A percentile compares a stretch with the other conserved stretches of the same genome.
These are phyloP conservation scores for Penicillium fuscoglaucum DNA, from an alignment of 2,329 filamentous ascomycete genomes.

Conservation along the genomic window DNA sequence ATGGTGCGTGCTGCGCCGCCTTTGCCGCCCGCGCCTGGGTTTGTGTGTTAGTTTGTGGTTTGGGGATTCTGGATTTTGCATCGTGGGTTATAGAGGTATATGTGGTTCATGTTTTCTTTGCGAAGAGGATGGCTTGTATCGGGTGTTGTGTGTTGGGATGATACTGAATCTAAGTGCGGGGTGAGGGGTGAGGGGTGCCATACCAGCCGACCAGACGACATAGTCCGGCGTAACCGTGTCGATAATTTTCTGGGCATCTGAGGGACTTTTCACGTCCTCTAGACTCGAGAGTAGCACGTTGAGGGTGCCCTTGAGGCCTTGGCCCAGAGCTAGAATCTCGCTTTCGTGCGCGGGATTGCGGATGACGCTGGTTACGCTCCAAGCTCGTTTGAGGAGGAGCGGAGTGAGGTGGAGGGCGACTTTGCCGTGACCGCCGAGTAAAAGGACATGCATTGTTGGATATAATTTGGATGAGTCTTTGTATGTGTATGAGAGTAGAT, in stretches of 20 bases:
- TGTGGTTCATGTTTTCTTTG: not conserved
- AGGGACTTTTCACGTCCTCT: slow-evolving; percentile 66
- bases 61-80: not conserved
- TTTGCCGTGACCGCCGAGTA: slow-evolving; percentile 82
- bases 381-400: slow-evolving; percentile 70
- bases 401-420: slow-evolving; percentile 73
- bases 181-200: slow-evolving; percentile 16
- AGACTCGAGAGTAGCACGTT: slow-evolving; percentile 69
- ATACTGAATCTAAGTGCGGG: not conserved
- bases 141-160: not conserved
- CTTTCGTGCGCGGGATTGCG: slow-evolving; percentile 67
- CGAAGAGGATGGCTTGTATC: not conserved
- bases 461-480: not conserved
- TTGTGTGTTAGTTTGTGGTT: not conserved
- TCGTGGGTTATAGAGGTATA: not conserved
- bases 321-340: slow-evolving; percentile 62
- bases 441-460: slow-evolving; percentile 56
- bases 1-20: slow-evolving; percentile 52
- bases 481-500: not conserved
- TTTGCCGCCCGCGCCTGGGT: slow-evolving; percentile 55
- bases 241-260: slow-evolving; percentile 63
- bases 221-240: slow-evolving; percentile 45
- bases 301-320: slow-evolving; percentile 61
- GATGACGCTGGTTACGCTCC: slow-evolving; percentile 77
- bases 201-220: slow-evolving; percentile 51